These are phyloP conservation scores for apple (Malus domestica) DNA, from an alignment of 306 rosid genomes.

Conservation along the genomic window ASM211411v1 NC_041803.1:16915001-16915500, in stretches of 20 bases:
- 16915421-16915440: slow-evolving; percentile 84
- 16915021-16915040: no score
- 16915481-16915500: slow-evolving; percentile 53
- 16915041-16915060: not conserved
- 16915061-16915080: not conserved
- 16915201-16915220: slow-evolving; percentile 25
- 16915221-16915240: slow-evolving; percentile 20
- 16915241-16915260: slow-evolving; percentile 21
- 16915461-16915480: slow-evolving; percentile 73
- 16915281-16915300: slow-evolving; percentile 16
- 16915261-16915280: slow-evolving; percentile 22
- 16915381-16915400: slow-evolving; percentile 23
- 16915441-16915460: slow-evolving; percentile 58
- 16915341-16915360: slow-evolving; percentile 20
- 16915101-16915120: not conserved
- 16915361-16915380: slow-evolving; percentile 19
- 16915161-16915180: slow-evolving; percentile 8
- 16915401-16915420: slow-evolving; percentile 70
- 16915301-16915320: not conserved
- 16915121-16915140: slow-evolving; percentile 4
- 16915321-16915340: not conserved
- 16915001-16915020: not conserved
- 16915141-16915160: slow-evolving; percentile 23
- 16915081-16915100: not conserved
- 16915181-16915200: slow-evolving; percentile 19